Evolutionary conservation across 2,329 filamentous ascomycete species (phyloP), one percentile per base, ranked within the genome.

Genomic region (Rasamsonia emersonii): DNA sequence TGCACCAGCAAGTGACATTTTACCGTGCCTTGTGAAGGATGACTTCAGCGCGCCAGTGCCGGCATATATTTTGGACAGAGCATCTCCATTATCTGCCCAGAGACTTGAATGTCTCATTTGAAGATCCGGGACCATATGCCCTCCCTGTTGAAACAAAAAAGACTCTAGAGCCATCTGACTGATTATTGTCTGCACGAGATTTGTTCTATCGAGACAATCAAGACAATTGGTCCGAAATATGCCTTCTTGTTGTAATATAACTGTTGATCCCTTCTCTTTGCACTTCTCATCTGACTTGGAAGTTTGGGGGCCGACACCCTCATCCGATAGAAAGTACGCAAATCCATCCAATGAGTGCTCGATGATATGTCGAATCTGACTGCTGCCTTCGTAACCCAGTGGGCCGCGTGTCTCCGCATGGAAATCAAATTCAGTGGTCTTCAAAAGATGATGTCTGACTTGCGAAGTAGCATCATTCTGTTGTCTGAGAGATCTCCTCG

Each of bases 51-150:
- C 91, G 4, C 91, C 91, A 3, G 91, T 98, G 15, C 91, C 91
- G 6, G 91, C 91, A 54, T 98, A 98, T 16, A 95, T 96, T 50
- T 86, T 85, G 9, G 88, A 95, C 28, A 98, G 61, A 4, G 83
- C 82, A 62, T 98, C 91, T 14, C 91, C 91, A 51, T 95, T 96
- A 58, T 98, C 91, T 19, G 91, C 91, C 91, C 91, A 98, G 1
- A 98, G 70, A 39, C 78, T 91, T 6, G 86, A 88, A 61, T 98
- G 91, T 29, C 85, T 73, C 62, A 85, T 81, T 82, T 88, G 94
- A 48, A 96, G 88, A 50, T 96, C 88, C 0, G 79, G 73, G 7
- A 71, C 70, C 1, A 83, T 79, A 39, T 68, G 70, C 42, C 85
- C 77, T 16, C 71, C 73, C 38, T 80, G 72, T 44, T 93, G 86